phyloP scores from a whole-genome alignment of 2,329 filamentous ascomycete species.

The Xylariaceae sp. region DNA sequence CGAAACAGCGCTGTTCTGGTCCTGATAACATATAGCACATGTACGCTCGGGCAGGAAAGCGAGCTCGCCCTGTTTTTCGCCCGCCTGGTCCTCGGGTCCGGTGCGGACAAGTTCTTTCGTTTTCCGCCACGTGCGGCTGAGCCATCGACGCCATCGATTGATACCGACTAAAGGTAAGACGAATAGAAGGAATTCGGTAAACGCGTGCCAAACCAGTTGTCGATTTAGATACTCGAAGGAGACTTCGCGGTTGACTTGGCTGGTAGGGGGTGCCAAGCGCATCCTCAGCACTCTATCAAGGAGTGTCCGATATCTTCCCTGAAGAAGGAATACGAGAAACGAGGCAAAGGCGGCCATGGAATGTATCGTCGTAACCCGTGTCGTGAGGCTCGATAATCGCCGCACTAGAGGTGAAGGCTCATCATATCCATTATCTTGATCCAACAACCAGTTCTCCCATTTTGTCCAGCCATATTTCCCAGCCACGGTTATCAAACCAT shows the following conservation, averaged over 20 bases:
- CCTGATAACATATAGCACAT: slow-evolving; percentile 94
- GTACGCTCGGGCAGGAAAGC: slow-evolving; percentile 86
- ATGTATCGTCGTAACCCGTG: slow-evolving; percentile 64
- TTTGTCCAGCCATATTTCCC: slow-evolving; percentile 87
- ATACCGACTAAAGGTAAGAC: slow-evolving; percentile 95
- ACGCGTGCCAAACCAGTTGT: slow-evolving; percentile 98
- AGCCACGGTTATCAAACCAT: slow-evolving; percentile 79
- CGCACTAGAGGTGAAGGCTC: slow-evolving; percentile 47
- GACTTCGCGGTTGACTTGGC: slow-evolving; percentile 82
- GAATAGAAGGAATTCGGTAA: slow-evolving; percentile 97
- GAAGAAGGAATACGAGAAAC: slow-evolving; percentile 85
- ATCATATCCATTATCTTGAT: slow-evolving; percentile 70
- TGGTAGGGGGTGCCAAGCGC: slow-evolving; percentile 77
- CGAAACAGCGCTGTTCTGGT: slow-evolving; percentile 71
- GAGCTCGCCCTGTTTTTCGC: slow-evolving; percentile 63
- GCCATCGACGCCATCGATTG: slow-evolving; percentile 83
- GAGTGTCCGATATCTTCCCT: slow-evolving; percentile 85
- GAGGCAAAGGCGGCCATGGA: slow-evolving; percentile 76
- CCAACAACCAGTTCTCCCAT: slow-evolving; percentile 82
- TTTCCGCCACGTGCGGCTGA: slow-evolving; percentile 80
- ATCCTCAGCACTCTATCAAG: slow-evolving; percentile 80
- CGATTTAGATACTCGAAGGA: slow-evolving; percentile 97
- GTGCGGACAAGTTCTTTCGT: slow-evolving; percentile 59
- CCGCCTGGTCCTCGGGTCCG: slow-evolving; percentile 43
- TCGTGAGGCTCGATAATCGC: slow-evolving; percentile 64